These are phyloP conservation scores for Epichloe gansuensis DNA, from an alignment of 2,329 filamentous ascomycete species.

Conservation along the genomic window DNA sequence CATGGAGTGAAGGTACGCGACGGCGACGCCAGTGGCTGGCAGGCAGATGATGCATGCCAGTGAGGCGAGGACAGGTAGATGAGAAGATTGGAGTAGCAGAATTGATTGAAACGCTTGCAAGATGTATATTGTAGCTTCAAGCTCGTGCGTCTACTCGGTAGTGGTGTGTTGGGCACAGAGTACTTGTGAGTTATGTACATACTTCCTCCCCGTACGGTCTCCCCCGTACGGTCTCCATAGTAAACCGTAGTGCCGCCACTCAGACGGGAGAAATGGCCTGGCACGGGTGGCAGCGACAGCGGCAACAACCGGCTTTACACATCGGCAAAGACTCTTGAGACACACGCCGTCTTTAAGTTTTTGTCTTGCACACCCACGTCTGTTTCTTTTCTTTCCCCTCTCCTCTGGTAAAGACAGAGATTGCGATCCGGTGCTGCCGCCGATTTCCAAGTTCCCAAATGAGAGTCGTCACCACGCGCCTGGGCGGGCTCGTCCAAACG, in stretches of 20 bases:
- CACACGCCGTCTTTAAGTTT: neutral
- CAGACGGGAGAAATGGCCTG: neutral
- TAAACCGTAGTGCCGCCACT: too few relatives aligned
- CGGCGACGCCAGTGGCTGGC: neutral
- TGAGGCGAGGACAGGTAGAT: neutral
- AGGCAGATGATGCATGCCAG: neutral
- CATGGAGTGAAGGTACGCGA: neutral
- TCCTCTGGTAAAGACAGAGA: neutral
- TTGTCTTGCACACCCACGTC: too few relatives aligned
- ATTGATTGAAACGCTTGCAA: constrained; percentile 6
- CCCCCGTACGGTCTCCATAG: too few relatives aligned
- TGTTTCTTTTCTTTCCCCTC: neutral
- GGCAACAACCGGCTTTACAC: constrained; percentile 23
- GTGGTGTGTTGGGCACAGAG: too few relatives aligned
- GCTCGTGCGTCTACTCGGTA: too few relatives aligned
- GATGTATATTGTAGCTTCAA: neutral
- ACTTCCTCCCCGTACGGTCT: too few relatives aligned
- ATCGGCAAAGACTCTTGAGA: neutral
- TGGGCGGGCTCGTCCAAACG: constrained; percentile 22
- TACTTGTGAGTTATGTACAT: too few relatives aligned
- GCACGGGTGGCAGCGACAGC: constrained; percentile 3
- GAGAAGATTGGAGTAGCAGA: constrained; percentile 1
- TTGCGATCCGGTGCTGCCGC: neutral
- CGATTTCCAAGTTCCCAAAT: constrained; percentile 3
- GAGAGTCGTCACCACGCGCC: constrained; percentile 12